Conservation (phyloP, 1,284 basidiomycete genomes). For the Malassezia caprae region DNA sequence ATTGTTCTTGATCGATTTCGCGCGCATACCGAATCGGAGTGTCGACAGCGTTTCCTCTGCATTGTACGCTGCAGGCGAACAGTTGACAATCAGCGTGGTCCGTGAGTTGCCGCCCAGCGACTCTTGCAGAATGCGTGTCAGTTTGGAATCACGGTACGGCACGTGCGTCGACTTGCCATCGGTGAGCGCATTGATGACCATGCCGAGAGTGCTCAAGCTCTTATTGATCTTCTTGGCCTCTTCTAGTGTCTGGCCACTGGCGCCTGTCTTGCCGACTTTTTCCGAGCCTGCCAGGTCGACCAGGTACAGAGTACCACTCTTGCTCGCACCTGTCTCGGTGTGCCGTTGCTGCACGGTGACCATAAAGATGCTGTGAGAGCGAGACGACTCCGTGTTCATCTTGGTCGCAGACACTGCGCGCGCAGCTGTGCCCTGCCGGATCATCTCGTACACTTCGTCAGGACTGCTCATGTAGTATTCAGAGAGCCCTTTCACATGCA, state of each 20-base stretch:
- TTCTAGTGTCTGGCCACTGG: constrained; percentile 94
- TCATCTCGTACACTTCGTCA: constrained; percentile 90
- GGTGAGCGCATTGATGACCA: constrained; percentile 98
- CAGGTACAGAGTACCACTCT: constrained; percentile 92
- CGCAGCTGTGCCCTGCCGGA: constrained; percentile 85
- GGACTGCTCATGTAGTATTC: constrained; percentile 82
- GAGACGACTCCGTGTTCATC: constrained; percentile 99
- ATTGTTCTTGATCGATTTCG: constrained; percentile 99
- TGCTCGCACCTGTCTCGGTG: constrained; percentile 86
- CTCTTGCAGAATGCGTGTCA: constrained; percentile 84
- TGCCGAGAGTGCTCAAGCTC: constrained; percentile 88
- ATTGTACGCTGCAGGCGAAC: constrained; percentile 93
- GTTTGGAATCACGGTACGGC: constrained; percentile 88
- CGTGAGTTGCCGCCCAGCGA: constrained; percentile 96
- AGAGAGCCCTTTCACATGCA: constrained; percentile 94
- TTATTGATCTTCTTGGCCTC: constrained; percentile 99
- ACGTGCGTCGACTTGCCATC: constrained; percentile 88
- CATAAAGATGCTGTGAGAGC: constrained; percentile 97
- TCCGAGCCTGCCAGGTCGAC: constrained; percentile 98
- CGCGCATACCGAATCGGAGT: constrained; percentile 83
- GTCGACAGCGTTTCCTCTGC: constrained; percentile 94
- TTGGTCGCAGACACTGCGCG: constrained; percentile 87
- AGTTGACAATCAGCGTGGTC: constrained; percentile 97
- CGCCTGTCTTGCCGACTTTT: constrained; percentile 98
- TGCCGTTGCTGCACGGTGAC: constrained; percentile 95